Evolutionary conservation across 768 basidiomycete species (phyloP).

Genomic region (Boletus vermiculosoides): DNA sequence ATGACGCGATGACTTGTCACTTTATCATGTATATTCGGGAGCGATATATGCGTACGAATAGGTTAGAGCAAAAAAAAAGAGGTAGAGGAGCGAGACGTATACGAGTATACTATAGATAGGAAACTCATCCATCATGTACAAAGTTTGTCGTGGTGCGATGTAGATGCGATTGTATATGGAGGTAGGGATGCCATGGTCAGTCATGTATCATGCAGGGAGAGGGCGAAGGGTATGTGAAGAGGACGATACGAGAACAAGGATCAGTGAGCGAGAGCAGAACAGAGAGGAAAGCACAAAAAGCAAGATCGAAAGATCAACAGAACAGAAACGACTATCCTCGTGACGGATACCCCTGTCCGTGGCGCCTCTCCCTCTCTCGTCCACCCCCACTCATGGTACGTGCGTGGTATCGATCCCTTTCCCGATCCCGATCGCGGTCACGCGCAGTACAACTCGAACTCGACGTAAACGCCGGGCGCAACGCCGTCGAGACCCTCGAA

Average conservation of each 20-base stretch:
- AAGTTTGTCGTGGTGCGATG: background rate
- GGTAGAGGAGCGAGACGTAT: background rate
- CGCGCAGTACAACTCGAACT: slow-evolving; percentile 15
- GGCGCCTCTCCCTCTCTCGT: slow-evolving; percentile 19
- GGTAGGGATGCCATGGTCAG: background rate
- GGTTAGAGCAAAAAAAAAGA: background rate
- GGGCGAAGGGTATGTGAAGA: too few species aligned
- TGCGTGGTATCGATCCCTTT: slow-evolving; percentile 14
- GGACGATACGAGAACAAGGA: too few species aligned
- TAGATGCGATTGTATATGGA: background rate
- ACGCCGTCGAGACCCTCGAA: slow-evolving; percentile 34
- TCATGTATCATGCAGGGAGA: background rate
- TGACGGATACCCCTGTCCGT: slow-evolving; percentile 11
- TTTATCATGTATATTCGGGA: background rate
- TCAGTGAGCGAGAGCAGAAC: too few species aligned
- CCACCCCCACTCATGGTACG: slow-evolving; percentile 7
- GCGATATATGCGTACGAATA: slow-evolving; percentile 1
- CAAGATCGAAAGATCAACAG: background rate
- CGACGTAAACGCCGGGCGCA: slow-evolving; percentile 34
- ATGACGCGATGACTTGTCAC: too few species aligned
- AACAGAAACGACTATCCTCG: slow-evolving; percentile 3
- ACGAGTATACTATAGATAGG: background rate
- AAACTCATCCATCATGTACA: slow-evolving; percentile 1
- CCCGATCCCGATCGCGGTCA: slow-evolving; percentile 20
- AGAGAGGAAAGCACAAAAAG: background rate